A percentile compares a stretch with the other conserved stretches of the same genome.
Evolutionary conservation across 768 basidiomycete species (phyloP).

Genomic region (Daedalea quercina): DNA sequence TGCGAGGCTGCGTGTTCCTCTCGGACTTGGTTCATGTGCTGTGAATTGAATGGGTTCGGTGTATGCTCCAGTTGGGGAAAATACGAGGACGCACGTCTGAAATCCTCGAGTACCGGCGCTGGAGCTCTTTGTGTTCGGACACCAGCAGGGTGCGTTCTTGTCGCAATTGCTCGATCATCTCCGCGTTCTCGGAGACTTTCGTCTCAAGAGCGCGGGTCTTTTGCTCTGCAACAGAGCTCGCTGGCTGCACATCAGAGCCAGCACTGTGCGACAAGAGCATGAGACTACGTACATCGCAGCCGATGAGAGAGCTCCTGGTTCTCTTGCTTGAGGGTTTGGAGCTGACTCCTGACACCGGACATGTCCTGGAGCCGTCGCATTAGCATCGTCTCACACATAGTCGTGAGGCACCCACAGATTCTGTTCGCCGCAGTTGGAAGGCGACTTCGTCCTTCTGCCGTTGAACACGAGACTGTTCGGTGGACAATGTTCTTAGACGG

Average conservation of each 20-base stretch:
- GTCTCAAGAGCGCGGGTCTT: slow-evolving; percentile 63
- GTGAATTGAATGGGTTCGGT: background rate
- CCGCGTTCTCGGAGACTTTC: slow-evolving; percentile 61
- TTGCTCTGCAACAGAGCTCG: slow-evolving; percentile 62
- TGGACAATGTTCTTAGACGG: slow-evolving; percentile 52
- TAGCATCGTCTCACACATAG: background rate
- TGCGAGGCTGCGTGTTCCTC: slow-evolving; percentile 55
- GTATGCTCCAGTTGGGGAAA: too few species aligned
- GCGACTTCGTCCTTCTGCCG: slow-evolving; percentile 61
- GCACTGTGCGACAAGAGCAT: background rate
- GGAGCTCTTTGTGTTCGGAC: slow-evolving; percentile 66
- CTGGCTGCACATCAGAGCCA: slow-evolving; percentile 25
- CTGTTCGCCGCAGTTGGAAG: slow-evolving; percentile 60
- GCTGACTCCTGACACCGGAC: slow-evolving; percentile 64
- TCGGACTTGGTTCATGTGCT: slow-evolving; percentile 59
- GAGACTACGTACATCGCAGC: slow-evolving; percentile 49
- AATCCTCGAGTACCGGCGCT: slow-evolving; percentile 56
- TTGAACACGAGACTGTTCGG: slow-evolving; percentile 56
- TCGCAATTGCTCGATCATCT: slow-evolving; percentile 67
- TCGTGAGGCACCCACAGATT: slow-evolving; percentile 43
- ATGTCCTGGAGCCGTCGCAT: slow-evolving; percentile 49
- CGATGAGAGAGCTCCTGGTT: slow-evolving; percentile 70
- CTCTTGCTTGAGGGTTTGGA: slow-evolving; percentile 65
- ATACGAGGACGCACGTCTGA: slow-evolving; percentile 46
- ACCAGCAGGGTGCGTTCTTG: slow-evolving; percentile 69